phyloP scores from a whole-genome alignment of 2,329 filamentous ascomycete genomes.

The Cercospora sp. region DNA sequence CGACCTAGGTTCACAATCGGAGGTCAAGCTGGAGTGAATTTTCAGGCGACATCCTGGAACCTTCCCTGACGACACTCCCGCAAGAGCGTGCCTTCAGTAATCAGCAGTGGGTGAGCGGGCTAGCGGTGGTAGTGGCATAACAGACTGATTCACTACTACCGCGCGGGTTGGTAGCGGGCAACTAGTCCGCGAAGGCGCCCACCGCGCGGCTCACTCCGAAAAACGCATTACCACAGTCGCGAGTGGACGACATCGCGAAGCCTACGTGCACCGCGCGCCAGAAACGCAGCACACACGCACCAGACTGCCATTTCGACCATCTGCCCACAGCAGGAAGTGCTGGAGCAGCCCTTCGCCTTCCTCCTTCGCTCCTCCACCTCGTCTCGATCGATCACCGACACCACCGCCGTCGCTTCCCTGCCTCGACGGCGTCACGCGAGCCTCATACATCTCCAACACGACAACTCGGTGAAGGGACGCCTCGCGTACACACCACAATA shows the following conservation, averaged over 20 bases:
- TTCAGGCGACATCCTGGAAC: not conserved
- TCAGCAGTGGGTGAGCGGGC: slow-evolving; percentile 3
- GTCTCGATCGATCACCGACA: not conserved
- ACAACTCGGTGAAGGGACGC: slow-evolving; percentile 5
- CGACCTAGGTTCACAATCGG: not conserved
- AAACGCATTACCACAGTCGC: slow-evolving; percentile 10
- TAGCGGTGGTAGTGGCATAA: slow-evolving; percentile 2
- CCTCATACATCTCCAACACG: not conserved
- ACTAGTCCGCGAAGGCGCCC: slow-evolving; percentile 2
- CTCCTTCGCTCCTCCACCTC: not conserved
- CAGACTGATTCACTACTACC: not conserved
- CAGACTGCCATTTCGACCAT: slow-evolving; percentile 4
- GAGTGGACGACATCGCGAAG: slow-evolving; percentile 7
- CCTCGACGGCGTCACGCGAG: not conserved
- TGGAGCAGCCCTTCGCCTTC: not conserved
- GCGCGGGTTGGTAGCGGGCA: not conserved
- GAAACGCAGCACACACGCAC: slow-evolving; percentile 6
- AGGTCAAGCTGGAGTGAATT: not conserved
- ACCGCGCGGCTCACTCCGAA: slow-evolving; percentile 2
- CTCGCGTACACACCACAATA: slow-evolving; percentile 14
- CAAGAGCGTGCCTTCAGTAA: not conserved
- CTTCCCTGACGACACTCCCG: not conserved
- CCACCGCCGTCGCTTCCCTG: slow-evolving; percentile 6
- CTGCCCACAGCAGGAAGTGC: not conserved
- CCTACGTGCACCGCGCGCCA: slow-evolving; percentile 3